phyloP scores from a whole-genome alignment of 73 alveolate species.

The Paramecium caudatum region DNA sequence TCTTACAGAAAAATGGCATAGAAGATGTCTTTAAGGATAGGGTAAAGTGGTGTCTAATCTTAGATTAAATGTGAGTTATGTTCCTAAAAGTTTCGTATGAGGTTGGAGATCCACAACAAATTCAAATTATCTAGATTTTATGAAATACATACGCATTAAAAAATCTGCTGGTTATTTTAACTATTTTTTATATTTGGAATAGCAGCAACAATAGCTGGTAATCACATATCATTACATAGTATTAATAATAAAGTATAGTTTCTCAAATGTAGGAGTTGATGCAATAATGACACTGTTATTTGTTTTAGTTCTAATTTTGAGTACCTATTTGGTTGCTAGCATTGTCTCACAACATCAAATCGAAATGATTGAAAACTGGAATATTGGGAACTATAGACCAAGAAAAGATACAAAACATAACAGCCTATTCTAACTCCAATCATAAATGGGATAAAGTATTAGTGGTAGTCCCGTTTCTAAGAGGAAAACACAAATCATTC shows the following conservation, averaged over 20 bases:
- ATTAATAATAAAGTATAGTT: not conserved
- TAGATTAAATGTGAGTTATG: conserved; percentile 58
- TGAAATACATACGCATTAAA: not conserved
- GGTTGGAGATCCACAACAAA: not conserved
- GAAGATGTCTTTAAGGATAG: conserved; percentile 10
- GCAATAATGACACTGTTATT: not conserved
- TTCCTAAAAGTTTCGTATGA: conserved; percentile 19
- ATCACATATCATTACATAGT: not conserved
- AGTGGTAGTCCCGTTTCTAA: not conserved
- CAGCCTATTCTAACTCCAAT: not conserved
- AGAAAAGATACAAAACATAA: not conserved
- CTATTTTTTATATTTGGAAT: not conserved
- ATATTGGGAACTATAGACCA: not conserved
- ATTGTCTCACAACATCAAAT: not conserved
- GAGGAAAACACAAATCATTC: not conserved
- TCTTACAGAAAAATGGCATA: conserved; percentile 47
- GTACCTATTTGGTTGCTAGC: not conserved
- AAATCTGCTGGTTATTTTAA: conserved; percentile 47
- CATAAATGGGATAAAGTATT: conserved; percentile 11
- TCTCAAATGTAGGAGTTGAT: not conserved
- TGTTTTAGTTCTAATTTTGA: not conserved
- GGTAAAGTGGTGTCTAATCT: not conserved
- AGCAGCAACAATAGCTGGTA: not conserved
- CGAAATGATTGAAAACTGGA: conserved; percentile 57
- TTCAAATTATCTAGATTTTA: not conserved